Percentiles rank a stretch among this genome's conserved stretches.
Evolutionary conservation across 306 rosid species (phyloP).

Genomic region (Ziziphus jujuba): DNA sequence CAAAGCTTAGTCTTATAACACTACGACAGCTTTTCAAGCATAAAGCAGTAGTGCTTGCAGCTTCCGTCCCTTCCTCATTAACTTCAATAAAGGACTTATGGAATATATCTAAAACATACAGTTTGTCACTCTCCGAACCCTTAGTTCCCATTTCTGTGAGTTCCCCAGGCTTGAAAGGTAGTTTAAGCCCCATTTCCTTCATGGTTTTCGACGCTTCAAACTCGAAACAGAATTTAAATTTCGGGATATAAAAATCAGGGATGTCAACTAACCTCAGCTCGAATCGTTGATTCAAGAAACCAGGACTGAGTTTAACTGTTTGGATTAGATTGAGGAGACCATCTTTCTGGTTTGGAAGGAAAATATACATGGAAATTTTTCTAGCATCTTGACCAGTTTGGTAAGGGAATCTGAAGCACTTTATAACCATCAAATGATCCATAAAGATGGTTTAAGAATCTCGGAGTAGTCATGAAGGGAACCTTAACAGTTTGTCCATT

Average conservation of each 20-base stretch:
- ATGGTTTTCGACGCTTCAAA: neutral
- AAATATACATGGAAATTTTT: too few relatives aligned
- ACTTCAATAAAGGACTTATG: too few relatives aligned
- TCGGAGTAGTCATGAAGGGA: constrained; percentile 21
- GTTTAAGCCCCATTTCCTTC: constrained; percentile 14
- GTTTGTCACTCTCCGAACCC: neutral
- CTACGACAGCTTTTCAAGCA: rapidly evolving
- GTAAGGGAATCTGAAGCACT: too few relatives aligned
- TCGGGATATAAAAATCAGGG: constrained; percentile 21
- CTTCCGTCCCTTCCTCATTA: too few relatives aligned
- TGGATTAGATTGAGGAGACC: constrained; percentile 23
- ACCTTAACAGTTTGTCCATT: constrained; percentile 3
- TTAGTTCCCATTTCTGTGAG: constrained; percentile 21
- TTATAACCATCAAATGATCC: neutral
- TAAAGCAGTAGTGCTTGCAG: too few relatives aligned
- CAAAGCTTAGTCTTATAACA: neutral
- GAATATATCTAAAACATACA: constrained; percentile 4
- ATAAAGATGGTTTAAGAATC: neutral
- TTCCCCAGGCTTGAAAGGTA: constrained; percentile 17
- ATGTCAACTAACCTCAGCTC: neutral
- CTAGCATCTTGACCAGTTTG: too few relatives aligned
- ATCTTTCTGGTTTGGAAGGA: neutral
- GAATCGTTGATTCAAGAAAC: constrained; percentile 7
- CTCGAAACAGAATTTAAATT: constrained; percentile 18
- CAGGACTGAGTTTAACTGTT: neutral